These are phyloP conservation scores for Pseudoneurospora amorphoporcata DNA, from an alignment of 495 filamentous ascomycete genomes.

Conservation along the genomic window DNA sequence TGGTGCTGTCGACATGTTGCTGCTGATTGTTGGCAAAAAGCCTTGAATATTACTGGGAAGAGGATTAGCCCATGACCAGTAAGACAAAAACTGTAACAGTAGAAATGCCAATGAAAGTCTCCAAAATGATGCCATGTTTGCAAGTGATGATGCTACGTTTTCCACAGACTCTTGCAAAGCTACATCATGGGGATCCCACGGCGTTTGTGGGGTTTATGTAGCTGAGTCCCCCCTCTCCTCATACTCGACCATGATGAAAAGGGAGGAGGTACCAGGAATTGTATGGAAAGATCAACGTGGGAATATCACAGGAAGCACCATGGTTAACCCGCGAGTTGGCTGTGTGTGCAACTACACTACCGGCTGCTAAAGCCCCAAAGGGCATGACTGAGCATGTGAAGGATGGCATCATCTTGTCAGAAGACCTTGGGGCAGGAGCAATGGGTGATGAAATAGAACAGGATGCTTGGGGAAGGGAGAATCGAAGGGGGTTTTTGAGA, in stretches of 20 bases:
- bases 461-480: not conserved
- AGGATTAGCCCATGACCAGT: constrained; percentile 11
- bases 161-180: not conserved
- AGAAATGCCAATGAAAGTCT: not conserved
- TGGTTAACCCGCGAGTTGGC: not conserved
- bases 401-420: not conserved
- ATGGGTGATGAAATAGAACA: not conserved
- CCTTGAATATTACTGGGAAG: constrained; percentile 10
- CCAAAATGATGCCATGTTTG: not conserved
- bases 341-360: not conserved
- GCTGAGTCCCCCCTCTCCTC: not conserved
- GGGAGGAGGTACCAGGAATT: not conserved
- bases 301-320: not conserved
- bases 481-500: not conserved
- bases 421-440: not conserved
- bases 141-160: not conserved
- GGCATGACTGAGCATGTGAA: not conserved
- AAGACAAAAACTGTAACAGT: not conserved
- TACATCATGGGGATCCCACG: not conserved
- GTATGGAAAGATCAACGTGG: not conserved
- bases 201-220: not conserved
- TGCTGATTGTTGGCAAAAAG: constrained; percentile 8
- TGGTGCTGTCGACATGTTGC: constrained; percentile 27
- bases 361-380: not conserved
- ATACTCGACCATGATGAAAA: not conserved